These are phyloP conservation scores for Globisporangium abappressorium DNA, from an alignment of 352 stramenopile species.

Conservation along the genomic window DNA sequence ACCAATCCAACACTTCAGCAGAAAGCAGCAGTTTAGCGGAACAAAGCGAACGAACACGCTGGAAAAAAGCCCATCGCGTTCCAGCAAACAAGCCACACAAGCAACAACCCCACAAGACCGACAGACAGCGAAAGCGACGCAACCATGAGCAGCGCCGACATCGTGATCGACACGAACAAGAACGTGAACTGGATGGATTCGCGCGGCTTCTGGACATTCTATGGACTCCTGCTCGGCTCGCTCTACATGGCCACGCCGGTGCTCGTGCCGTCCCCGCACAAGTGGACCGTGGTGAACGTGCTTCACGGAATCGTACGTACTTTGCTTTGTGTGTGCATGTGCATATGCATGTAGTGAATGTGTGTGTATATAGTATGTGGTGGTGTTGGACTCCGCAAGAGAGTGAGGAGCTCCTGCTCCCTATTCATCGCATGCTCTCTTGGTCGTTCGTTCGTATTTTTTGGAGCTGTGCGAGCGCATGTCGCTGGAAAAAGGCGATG, in stretches of 20 bases:
- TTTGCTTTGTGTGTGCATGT: neutral
- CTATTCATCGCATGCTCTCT: neutral
- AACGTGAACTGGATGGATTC: constrained; percentile 92
- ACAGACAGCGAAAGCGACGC: constrained; percentile 5
- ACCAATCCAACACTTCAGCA: neutral
- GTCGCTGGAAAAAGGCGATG: neutral
- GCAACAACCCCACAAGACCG: constrained; percentile 26
- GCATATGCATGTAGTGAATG: constrained; percentile 2
- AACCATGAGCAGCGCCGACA: constrained; percentile 24
- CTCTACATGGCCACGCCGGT: constrained; percentile 82
- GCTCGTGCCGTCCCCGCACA: constrained; percentile 61
- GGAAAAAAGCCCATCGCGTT: constrained; percentile 2
- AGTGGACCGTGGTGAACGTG: constrained; percentile 83
- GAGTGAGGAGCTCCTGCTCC: neutral
- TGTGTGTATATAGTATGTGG: neutral
- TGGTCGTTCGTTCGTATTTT: neutral
- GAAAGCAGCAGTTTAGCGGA: neutral
- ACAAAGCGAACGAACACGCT: constrained; percentile 7
- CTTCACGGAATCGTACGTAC: constrained; percentile 76
- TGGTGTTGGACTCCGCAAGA: neutral
- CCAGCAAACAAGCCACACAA: neutral
- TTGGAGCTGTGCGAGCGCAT: neutral
- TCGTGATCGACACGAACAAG: constrained; percentile 77
- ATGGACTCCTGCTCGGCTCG: constrained; percentile 71
- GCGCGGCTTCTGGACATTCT: constrained; percentile 86